Conservation (phyloP, 345 rosid species). For the Theobroma cacao region DNA sequence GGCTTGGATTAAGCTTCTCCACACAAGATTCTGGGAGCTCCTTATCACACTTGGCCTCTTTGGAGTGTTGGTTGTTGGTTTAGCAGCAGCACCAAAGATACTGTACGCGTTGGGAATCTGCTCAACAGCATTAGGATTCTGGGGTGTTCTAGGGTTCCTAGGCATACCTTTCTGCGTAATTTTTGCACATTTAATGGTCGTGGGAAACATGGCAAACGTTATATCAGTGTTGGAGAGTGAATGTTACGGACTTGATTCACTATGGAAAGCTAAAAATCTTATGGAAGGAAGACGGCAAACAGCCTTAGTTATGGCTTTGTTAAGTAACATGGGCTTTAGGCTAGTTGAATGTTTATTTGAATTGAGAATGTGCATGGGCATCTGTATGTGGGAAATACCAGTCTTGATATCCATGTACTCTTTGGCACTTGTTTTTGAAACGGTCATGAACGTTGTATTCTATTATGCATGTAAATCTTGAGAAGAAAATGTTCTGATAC, state of each 20-base stretch:
- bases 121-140: conserved; percentile 9
- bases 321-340: conserved; percentile 17
- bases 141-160: conserved; percentile 17
- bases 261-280: conserved; percentile 27
- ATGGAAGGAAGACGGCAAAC: conserved; percentile 30
- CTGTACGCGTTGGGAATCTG: conserved; percentile 5
- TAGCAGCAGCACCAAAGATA: conserved; percentile 10
- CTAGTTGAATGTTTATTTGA: conserved; percentile 20
- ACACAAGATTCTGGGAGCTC: conserved; percentile 26
- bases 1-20: conserved; percentile 34
- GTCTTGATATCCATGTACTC: conserved; percentile 28
- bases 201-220: conserved; percentile 28
- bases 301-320: conserved; percentile 24
- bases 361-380: conserved; percentile 19
- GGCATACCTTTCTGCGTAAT: conserved; percentile 30
- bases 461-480: conserved; percentile 33
- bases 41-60: conserved; percentile 17
- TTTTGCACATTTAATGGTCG: conserved; percentile 29
- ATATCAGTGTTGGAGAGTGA: conserved; percentile 21
- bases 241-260: conserved; percentile 25
- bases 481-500: neutral
- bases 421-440: conserved; percentile 22
- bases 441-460: conserved; percentile 25
- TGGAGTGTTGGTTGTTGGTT: conserved; percentile 16
- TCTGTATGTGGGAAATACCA: conserved; percentile 18